Conservation (phyloP, 805 yeast genomes). For the Teunomyces atbi region DNA sequence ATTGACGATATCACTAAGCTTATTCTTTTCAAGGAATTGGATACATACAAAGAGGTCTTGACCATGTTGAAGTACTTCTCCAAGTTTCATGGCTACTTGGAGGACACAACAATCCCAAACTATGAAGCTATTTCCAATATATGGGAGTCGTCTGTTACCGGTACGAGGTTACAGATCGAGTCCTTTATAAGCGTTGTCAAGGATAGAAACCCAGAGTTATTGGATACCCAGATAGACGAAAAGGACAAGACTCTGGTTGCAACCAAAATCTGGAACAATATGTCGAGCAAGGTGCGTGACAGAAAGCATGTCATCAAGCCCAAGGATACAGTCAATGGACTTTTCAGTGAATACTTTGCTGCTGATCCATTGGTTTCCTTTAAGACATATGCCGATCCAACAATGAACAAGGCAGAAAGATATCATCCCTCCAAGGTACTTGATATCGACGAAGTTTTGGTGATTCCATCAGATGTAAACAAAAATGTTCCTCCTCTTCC, state of each 20-base stretch:
- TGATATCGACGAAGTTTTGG: constrained; percentile 6
- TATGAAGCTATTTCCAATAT: constrained; percentile 35
- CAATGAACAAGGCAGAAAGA: constrained; percentile 22
- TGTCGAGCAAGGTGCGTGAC: constrained; percentile 16
- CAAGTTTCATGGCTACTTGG: constrained; percentile 26
- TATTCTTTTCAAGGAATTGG: constrained; percentile 37
- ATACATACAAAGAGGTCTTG: constrained; percentile 29
- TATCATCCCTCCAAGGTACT: constrained; percentile 27
- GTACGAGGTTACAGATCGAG: constrained; percentile 38
- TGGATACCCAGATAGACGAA: constrained; percentile 36
- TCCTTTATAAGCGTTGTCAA: constrained; percentile 27
- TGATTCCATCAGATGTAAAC: constrained; percentile 3
- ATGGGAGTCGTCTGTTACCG: constrained; percentile 40
- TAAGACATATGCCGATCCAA: constrained; percentile 24
- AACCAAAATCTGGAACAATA: constrained; percentile 28
- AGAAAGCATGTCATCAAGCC: constrained; percentile 25
- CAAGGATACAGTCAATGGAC: constrained; percentile 28
- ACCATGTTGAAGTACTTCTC: constrained; percentile 20
- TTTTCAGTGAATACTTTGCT: constrained; percentile 27
- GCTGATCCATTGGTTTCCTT: constrained; percentile 34
- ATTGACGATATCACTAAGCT: constrained; percentile 41
- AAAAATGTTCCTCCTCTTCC: constrained; percentile 2
- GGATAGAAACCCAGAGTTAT: constrained; percentile 35
- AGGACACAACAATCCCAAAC: constrained; percentile 7
- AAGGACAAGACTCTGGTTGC: constrained; percentile 22